Conservation (phyloP, 2,329 filamentous ascomycete genomes). For the Phialemonium atrogriseum region DNA sequence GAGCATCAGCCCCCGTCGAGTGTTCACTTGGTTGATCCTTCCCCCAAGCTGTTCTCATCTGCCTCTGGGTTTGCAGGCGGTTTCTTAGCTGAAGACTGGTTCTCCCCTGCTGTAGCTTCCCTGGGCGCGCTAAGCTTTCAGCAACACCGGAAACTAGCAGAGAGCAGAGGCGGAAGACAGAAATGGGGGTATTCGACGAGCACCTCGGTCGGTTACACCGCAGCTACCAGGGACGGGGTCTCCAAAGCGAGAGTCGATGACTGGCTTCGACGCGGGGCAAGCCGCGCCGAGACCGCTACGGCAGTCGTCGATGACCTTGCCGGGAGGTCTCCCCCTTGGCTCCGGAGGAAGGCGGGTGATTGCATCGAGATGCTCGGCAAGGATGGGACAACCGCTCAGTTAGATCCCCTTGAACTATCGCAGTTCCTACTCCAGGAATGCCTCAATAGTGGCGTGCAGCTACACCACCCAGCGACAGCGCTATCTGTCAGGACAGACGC, state of each 20-base stretch:
- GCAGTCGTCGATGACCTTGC: slow-evolving; percentile 19
- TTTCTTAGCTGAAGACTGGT: slow-evolving; percentile 70
- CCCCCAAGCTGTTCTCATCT: slow-evolving; percentile 55
- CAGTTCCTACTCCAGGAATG: slow-evolving; percentile 54
- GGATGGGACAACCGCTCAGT: slow-evolving; percentile 38
- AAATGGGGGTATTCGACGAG: slow-evolving; percentile 45
- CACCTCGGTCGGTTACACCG: slow-evolving; percentile 45
- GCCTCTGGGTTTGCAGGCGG: slow-evolving; percentile 69
- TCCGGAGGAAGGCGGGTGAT: slow-evolving; percentile 46
- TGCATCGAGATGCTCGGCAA: slow-evolving; percentile 53
- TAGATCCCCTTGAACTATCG: slow-evolving; percentile 58
- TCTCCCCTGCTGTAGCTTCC: slow-evolving; percentile 43
- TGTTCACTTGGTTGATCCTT: slow-evolving; percentile 39
- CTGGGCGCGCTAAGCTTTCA: slow-evolving; percentile 62
- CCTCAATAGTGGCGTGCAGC: slow-evolving; percentile 49
- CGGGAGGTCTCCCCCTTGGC: slow-evolving; percentile 35
- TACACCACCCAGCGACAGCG: slow-evolving; percentile 57
- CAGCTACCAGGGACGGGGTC: slow-evolving; percentile 24
- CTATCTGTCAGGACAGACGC: slow-evolving; percentile 43
- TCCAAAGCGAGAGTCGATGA: slow-evolving; percentile 44
- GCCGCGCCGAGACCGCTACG: slow-evolving; percentile 45
- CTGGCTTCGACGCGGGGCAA: slow-evolving; percentile 58
- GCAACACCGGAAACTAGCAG: slow-evolving; percentile 58
- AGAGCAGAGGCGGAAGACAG: slow-evolving; percentile 44
- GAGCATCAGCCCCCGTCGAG: slow-evolving; percentile 30